Percentiles rank a stretch among this genome's conserved stretches.
phyloP scores from a whole-genome alignment of 257 asterid genomes.

The Solanum arcanum region DNA sequence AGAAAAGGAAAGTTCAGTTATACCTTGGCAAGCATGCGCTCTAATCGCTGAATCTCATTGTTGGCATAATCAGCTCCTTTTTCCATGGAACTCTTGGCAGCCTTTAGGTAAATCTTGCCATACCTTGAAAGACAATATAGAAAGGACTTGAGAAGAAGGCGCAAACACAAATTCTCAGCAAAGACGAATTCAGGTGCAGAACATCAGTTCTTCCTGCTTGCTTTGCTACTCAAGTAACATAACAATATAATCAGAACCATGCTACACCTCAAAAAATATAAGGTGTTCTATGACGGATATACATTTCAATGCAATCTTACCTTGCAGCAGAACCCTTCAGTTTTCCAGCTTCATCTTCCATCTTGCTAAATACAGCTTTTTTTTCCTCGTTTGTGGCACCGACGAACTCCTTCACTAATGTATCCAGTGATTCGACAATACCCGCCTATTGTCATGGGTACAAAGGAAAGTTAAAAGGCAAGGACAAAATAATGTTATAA shows the following conservation, averaged over 20 bases:
- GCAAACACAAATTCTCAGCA: neutral
- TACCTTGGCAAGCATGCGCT: conserved; percentile 91
- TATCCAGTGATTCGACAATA: conserved; percentile 44
- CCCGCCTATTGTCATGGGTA: conserved; percentile 55
- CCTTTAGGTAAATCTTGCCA: conserved; percentile 73
- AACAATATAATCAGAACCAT: neutral
- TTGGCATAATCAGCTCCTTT: conserved; percentile 82
- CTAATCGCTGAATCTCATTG: conserved; percentile 70
- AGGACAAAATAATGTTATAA: neutral
- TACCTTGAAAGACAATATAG: conserved; percentile 28
- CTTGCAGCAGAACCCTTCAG: conserved; percentile 64
- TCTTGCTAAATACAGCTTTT: conserved; percentile 27
- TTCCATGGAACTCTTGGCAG: conserved; percentile 69
- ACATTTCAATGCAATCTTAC: conserved; percentile 14
- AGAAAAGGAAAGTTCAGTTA: neutral
- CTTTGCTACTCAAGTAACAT: neutral
- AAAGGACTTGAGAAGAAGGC: neutral
- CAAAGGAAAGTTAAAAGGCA: conserved; percentile 3
- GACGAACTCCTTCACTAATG: conserved; percentile 63
- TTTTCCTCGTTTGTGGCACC: conserved; percentile 54
- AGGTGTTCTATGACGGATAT: neutral
- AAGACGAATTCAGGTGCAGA: neutral
- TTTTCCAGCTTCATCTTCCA: conserved; percentile 77
- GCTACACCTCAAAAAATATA: neutral
- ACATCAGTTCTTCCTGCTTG: neutral